phyloP scores from a whole-genome alignment of 1,284 basidiomycete genomes.

The Sanghuangporus weigelae region DNA sequence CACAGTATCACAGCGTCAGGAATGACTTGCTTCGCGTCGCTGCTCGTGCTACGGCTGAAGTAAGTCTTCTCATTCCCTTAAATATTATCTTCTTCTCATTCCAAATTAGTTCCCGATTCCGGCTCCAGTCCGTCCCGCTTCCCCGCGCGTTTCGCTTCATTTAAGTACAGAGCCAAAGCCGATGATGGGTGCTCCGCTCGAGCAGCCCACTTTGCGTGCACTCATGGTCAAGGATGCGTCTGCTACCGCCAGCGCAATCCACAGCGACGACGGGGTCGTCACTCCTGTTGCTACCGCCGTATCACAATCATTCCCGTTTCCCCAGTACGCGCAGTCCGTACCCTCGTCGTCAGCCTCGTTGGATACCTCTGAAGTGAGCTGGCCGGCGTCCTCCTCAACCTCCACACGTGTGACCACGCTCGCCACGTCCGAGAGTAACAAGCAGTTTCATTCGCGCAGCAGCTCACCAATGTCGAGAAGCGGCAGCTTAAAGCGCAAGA shows the following conservation, averaged over 20 bases:
- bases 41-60: constrained; percentile 3
- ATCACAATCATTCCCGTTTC: not conserved
- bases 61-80: not conserved
- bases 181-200: not conserved
- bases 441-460: not conserved
- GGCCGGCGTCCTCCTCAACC: constrained; percentile 7
- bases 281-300: not conserved
- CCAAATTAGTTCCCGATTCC: not conserved
- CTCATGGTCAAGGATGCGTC: not conserved
- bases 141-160: not conserved
- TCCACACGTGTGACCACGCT: constrained; percentile 17
- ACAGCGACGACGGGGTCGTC: not conserved
- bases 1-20: constrained; percentile 20
- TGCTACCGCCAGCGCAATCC: not conserved
- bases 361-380: constrained; percentile 4
- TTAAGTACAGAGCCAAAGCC: not conserved
- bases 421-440: constrained; percentile 2
- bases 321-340: not conserved
- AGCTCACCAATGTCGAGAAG: not conserved
- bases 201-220: not conserved
- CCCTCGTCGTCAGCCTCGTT: constrained; percentile 12
- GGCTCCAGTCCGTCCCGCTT: not conserved
- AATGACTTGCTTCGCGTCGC: constrained; percentile 15
- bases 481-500: not conserved
- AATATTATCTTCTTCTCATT: not conserved